Evolutionary conservation across 2,329 filamentous ascomycete species (phyloP), one percentile per base, ranked within the genome.

Genomic region (Colletotrichum theobromicola): DNA sequence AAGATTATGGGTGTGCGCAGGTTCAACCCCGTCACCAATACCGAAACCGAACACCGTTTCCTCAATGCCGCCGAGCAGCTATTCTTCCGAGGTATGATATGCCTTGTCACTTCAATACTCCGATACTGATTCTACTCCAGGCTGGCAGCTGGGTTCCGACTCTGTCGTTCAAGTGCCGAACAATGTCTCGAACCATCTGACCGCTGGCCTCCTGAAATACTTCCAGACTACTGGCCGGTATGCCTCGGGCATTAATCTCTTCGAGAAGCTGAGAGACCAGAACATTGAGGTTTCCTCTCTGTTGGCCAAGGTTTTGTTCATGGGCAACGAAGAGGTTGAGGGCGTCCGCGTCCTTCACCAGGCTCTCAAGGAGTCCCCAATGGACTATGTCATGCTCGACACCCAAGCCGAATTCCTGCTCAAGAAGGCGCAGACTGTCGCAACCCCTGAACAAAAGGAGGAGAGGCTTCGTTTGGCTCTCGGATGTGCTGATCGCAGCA

Each of bases 91-190:
- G 96, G 95, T 95, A 84, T 70, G 83, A 76, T 16, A 26, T 28
- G 13, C 21, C 37, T 24, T 26, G 4, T 13, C 28, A 37, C 21
- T 28, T 15, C 13, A 34, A 24, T 24, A 58, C 6, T n/a, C 1
- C 30, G n/a, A 28, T 15, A 24, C n/a, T 34, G n/a, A 37, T 24
- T 65, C 79, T 82, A 76, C 64, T 15, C 35, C 35, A 96, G 95
- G 96, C 77, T 97, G 96, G 92, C 96, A 98, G 84, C 88, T 99
- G 28, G 97, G 97, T 70, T 98, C 97, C 21, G 97, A 99, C 82
- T 96, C 96, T 0, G 94, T 98, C 80, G 97, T 98, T 7, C 97
- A 99, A 84, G 96, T 99, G 5, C 97, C 97, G 4, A 99, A 98
- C 80, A 93, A 97, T 73, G 97, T 98, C 71, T 97, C 95, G 18